Conservation (phyloP, 345 rosid species). For the Schrenkiella parvula region DNA sequence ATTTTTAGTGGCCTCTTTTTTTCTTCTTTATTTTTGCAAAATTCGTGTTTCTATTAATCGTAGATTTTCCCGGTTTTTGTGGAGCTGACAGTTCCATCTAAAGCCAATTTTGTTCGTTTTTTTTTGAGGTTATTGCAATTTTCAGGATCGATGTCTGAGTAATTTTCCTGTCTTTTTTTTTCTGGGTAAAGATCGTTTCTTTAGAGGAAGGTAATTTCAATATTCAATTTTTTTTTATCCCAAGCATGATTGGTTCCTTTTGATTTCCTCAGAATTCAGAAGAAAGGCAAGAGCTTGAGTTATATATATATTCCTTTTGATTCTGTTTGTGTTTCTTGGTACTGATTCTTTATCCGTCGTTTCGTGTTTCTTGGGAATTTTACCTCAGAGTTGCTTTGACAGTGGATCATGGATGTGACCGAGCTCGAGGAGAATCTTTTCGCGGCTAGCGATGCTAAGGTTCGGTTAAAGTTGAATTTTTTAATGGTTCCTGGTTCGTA, state of each 20-base stretch:
- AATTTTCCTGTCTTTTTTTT: not conserved
- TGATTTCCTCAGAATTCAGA: not conserved
- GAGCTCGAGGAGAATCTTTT: slow-evolving; percentile 94
- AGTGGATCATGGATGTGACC: slow-evolving; percentile 60
- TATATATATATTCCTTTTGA: too few species aligned
- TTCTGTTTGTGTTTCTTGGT: not conserved
- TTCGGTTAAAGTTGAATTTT: slow-evolving; percentile 29
- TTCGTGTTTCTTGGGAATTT: not conserved
- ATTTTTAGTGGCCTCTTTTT: slow-evolving; percentile 4
- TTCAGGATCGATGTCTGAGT: slow-evolving; percentile 16
- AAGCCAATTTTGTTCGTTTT: not conserved
- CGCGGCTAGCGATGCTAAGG: slow-evolving; percentile 97
- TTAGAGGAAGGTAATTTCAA: slow-evolving; percentile 40
- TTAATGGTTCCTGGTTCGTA: too few species aligned
- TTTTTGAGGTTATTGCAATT: slow-evolving; percentile 14
- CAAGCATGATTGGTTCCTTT: not conserved
- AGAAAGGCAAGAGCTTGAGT: not conserved
- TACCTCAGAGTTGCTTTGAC: slow-evolving; percentile 31
- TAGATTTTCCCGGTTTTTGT: slow-evolving; percentile 24
- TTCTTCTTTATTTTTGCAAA: not conserved
- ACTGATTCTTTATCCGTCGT: not conserved
- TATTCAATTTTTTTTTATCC: not conserved
- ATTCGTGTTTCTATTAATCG: slow-evolving; percentile 31
- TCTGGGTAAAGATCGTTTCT: slow-evolving; percentile 45
- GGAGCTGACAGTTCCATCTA: slow-evolving; percentile 17